Conservation (phyloP, 2,329 filamentous ascomycete species). For the Fusarium nurragi region DNA sequence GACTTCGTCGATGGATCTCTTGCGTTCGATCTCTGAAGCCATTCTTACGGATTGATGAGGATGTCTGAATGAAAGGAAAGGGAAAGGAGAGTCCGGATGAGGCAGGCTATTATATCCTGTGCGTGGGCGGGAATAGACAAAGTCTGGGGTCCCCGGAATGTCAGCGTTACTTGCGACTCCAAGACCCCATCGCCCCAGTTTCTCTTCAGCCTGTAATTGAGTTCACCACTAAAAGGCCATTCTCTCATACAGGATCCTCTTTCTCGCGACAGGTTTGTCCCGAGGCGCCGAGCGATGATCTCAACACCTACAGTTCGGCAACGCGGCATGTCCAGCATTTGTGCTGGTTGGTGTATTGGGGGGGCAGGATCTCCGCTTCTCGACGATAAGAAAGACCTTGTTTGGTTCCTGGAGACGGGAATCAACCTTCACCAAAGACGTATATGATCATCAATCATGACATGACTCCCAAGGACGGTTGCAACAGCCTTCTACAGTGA, state of each 20-base stretch:
- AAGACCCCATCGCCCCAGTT: too few relatives aligned
- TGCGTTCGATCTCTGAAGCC: constrained; percentile 25
- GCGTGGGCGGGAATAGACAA: background rate
- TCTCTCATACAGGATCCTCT: background rate
- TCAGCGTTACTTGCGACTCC: constrained; percentile 13
- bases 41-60: background rate
- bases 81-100: background rate
- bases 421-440: background rate
- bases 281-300: constrained; percentile 20
- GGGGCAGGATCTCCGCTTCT: constrained; percentile 1
- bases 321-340: constrained; percentile 19
- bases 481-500: background rate
- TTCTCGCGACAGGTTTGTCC: constrained; percentile 19
- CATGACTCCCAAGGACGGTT: background rate
- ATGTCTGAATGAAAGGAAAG: background rate
- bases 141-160: constrained; percentile 10
- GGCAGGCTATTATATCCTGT: background rate
- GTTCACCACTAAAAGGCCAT: background rate
- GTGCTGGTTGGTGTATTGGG: constrained; percentile 2
- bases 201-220: background rate
- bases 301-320: constrained; percentile 15
- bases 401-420: background rate
- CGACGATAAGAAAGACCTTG: background rate
- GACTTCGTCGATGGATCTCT: constrained; percentile 39
- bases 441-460: constrained; percentile 7